Base-by-base conservation (phyloP, 495 filamentous ascomycete genomes). In the Neurospora discreta region DNA sequence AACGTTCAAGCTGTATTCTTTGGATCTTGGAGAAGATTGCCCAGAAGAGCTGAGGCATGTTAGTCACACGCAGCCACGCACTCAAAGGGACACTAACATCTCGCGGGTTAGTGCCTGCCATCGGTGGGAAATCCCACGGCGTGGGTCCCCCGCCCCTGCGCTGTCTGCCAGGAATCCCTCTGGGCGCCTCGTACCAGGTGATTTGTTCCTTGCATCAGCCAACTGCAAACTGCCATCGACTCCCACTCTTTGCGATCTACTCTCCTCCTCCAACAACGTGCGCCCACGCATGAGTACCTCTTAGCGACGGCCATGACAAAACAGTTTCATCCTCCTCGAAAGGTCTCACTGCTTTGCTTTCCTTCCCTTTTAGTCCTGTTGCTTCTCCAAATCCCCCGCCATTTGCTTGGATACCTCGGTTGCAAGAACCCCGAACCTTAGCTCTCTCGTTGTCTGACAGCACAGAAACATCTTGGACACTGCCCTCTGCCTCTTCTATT, bases 131-230 rank as follows among this genome's bases (percentile, higher is more conserved):
- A 60, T 60, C 23, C 73, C 70, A 71, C 70, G 71, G 75, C 77
- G 79, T 80, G 78, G 78, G 78, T 76, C 75, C 6, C 13, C 6
- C 13, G 69, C 52, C 52, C 52, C 16, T 33, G 23, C 13, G 52
- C 52, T 60, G 52, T 60, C 68, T 71, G 72, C 70, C 71, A 36
- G 33, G 33, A 71, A 15, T 36, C 69, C 44, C 30, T 70, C 18
- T 73, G 52, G 5, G 23, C 71, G 71, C 42, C 68, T 71, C 75
- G 73, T 36, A 5, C 33, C 33, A 36, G 33, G 33, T 81, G 80
- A 81, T 81, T 80, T 81, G 80, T 76, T 69, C 77, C 74, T 74
- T 72, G 72, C 80, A 77, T 76, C 71, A 41, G 16, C 52, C 26
- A 60, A 33, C 46, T 26, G 46, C 23, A 60, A 30, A 30, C 46